Evolutionary conservation across 225 moss, liverwort and hornwort genomes (phyloP).

Genomic region (Rhytidiadelphus loreus): DNA sequence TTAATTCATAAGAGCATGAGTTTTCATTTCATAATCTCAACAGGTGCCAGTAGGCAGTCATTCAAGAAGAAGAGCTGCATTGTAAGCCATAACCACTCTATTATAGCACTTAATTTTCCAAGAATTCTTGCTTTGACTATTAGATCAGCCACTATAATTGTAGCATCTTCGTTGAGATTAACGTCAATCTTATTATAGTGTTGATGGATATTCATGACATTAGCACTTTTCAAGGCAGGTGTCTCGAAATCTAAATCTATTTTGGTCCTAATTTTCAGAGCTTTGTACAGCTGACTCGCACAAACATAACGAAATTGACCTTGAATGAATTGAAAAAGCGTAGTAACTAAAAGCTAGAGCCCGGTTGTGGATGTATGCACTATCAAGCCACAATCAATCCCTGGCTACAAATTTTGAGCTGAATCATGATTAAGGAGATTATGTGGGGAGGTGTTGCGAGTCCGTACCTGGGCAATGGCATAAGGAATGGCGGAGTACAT

Average conservation of each 20-base stretch:
- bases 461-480: constrained; percentile 32
- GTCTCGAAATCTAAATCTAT: not conserved
- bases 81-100: not conserved
- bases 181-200: not conserved
- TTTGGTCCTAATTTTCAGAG: not conserved
- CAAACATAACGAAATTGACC: not conserved
- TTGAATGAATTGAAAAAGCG: not conserved
- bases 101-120: not conserved
- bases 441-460: not conserved
- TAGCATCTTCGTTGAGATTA: not conserved
- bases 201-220: not conserved
- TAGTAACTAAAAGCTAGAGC: no score
- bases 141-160: not conserved
- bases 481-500: constrained; percentile 50
- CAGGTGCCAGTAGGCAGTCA: not conserved
- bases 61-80: not conserved
- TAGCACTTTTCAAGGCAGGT: not conserved
- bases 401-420: not conserved
- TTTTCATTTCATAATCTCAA: not conserved
- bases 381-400: not conserved
- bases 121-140: not conserved
- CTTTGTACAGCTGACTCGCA: not conserved
- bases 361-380: not conserved
- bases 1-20: not conserved
- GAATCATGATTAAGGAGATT: not conserved